Conservation (phyloP, 1,284 basidiomycete genomes). For the Marasmius oreades region DNA sequence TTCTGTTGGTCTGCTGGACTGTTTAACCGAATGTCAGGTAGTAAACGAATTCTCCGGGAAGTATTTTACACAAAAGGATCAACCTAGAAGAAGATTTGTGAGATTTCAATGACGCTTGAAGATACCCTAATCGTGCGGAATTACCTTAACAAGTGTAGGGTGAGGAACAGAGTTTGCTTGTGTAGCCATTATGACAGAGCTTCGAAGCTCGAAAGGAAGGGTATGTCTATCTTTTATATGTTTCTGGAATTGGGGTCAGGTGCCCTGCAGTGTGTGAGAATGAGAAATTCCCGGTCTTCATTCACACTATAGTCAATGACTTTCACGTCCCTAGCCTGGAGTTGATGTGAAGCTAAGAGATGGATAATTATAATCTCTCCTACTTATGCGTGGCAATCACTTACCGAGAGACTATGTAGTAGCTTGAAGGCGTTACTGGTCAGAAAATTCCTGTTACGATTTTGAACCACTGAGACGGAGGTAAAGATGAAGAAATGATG, state of each 20-base stretch:
- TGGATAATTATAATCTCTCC: too few species aligned
- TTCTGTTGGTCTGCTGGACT: constrained; percentile 64
- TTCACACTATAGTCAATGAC: too few species aligned
- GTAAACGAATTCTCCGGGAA: neutral
- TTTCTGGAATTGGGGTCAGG: neutral
- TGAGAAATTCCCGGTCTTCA: neutral
- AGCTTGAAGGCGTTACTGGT: too few species aligned
- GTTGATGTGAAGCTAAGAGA: too few species aligned
- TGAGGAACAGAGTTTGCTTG: constrained; percentile 53
- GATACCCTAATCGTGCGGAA: constrained; percentile 12
- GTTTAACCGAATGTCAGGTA: neutral
- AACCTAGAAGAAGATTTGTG: constrained; percentile 32
- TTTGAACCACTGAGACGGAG: too few species aligned
- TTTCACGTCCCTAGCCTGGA: too few species aligned
- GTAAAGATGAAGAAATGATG: too few species aligned
- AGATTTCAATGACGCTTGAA: neutral
- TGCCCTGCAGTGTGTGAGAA: too few species aligned
- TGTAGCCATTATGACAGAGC: constrained; percentile 43
- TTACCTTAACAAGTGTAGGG: constrained; percentile 48
- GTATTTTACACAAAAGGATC: constrained; percentile 54
- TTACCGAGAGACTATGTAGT: too few species aligned
- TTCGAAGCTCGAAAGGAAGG: neutral
- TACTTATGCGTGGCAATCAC: too few species aligned
- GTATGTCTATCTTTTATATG: neutral
- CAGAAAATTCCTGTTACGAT: too few species aligned